Base-by-base conservation (phyloP, 2,329 filamentous ascomycete species). In the Raffaelea arxii region DNA sequence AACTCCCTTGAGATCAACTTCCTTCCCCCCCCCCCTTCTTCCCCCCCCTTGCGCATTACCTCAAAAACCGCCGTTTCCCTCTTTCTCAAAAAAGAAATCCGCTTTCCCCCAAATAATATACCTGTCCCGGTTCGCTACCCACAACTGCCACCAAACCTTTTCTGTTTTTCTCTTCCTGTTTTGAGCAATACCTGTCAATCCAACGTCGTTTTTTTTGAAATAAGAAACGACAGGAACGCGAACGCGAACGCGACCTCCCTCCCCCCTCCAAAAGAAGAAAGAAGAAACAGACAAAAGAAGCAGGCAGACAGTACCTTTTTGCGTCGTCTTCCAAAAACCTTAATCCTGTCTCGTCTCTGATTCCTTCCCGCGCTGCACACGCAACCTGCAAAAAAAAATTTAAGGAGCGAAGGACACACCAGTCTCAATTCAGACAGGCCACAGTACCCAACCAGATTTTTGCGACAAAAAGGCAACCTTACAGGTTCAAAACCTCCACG, bases 371-470 rank as follows among this genome's bases (percentile, higher is more conserved):
- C 18, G 5, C 12, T 6, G 16, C 16, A 6, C 6, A 9, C 7
- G 35, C 35, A 37, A 37, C 7, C 35, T n/a, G 7, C 16, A 6
- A 39, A 25, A 44, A 43, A 30, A 43, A 42, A 40, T 38, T 41
- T 30, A 47, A 45, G 46, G 48, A 44, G 46, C 50, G 44, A 45
- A 61, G 59, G 56, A 49, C 48, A 49, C 63, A 65, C 68, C 69
- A 70, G 64, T 65, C 67, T 70, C 66, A 58, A 70, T 69, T 62
- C 62, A 71, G 67, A 62, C 49, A 51, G 52, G 47, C 40, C 52
- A 18, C 64, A 64, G 58, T 59, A 59, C 67, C 70, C 68, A 73
- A 73, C 72, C 71, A 71, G 69, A 69, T 70, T 71, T 72, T 68
- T 70, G 70, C 70, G 65, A 75, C 69, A 66, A 65, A 59, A 65